Percentiles rank a stretch among this genome's conserved stretches.
These are phyloP conservation scores for Mycena amicta DNA, from an alignment of 768 basidiomycete genomes.

Conservation along the genomic window DNA sequence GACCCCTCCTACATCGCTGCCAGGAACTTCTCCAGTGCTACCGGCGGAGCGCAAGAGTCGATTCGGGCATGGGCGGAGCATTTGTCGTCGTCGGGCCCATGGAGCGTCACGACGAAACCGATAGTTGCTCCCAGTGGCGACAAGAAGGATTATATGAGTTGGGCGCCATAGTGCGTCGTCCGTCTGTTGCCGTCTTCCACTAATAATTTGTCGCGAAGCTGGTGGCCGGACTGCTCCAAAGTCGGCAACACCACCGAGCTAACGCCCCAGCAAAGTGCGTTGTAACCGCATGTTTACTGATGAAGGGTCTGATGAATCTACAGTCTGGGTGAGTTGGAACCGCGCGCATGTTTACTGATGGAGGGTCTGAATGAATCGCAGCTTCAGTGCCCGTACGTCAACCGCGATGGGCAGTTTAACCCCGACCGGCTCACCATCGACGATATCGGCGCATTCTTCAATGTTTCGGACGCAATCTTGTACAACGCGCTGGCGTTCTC, in stretches of 20 bases:
- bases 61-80: conserved; percentile 50
- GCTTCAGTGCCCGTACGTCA: conserved; percentile 65
- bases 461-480: conserved; percentile 58
- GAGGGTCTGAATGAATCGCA: conserved; percentile 34
- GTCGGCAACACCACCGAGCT: conserved; percentile 60
- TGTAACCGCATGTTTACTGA: conserved; percentile 25
- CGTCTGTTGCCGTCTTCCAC: conserved; percentile 49
- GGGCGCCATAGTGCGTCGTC: conserved; percentile 67
- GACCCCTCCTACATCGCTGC: conserved; percentile 52
- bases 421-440: conserved; percentile 61
- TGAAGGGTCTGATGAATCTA: conserved; percentile 29
- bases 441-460: conserved; percentile 57
- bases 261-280: conserved; percentile 50
- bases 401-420: conserved; percentile 65
- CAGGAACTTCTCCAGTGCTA: conserved; percentile 43
- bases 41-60: conserved; percentile 47
- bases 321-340: conserved; percentile 58
- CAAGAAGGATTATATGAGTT: conserved; percentile 69
- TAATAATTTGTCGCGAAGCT: conserved; percentile 33
- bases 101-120: conserved; percentile 58
- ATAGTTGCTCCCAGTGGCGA: conserved; percentile 54
- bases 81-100: conserved; percentile 49
- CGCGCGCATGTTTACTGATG: conserved; percentile 36
- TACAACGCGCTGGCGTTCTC: conserved; percentile 61
- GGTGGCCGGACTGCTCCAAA: conserved; percentile 65